Base-by-base conservation (phyloP, 2,329 filamentous ascomycete genomes). In the Venturiaceae sp. region DNA sequence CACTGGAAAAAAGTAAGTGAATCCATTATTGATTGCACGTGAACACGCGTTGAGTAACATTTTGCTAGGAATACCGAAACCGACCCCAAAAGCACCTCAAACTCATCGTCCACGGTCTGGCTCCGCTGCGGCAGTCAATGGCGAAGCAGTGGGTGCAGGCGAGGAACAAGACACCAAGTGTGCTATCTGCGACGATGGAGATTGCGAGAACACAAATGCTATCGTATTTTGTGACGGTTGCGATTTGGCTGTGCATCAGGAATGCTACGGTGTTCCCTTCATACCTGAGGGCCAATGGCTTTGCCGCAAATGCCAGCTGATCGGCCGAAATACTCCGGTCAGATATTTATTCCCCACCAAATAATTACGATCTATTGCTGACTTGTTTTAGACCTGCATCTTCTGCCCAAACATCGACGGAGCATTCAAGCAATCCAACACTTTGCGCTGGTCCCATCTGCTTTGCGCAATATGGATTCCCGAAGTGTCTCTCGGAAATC, bases 181-280 rank as follows among this genome's bases (percentile, higher is more conserved):
- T 69, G 92, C 90, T 23, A 95, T 99, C 60, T 99, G 94, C 70
- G 94, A 99, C 69, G 94, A 99, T 68, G 94, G 94, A n/a, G 94
- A 99, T 69, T 99, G 94, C 68, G 94, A 99, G 74, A 99, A 99
- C 71, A 95, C 94, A 23, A 99, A 99, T 68, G 94, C 94, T 1
- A 99, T 99, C 67, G 94, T 99, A 23, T 99, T 99, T 69, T 99
- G 94, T 70, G 94, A 99, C 69, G 94, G 94, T 3, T 99, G 94
- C 73, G 95, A 99, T 72, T 78, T 99, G 55, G 94, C 94, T 3
- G 94, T 99, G 9, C 94, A 99, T 72, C 94, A 99, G 72, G 94
- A 99, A 75, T 99, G 94, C 73, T 99, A 99, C 69, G 94, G 94
- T 58, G 94, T 99, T 52, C 94, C 94, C 1, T 99, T 96, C 72